Base-by-base conservation (phyloP, 495 filamentous ascomycete genomes). In the Bryoglossum gracile region DNA sequence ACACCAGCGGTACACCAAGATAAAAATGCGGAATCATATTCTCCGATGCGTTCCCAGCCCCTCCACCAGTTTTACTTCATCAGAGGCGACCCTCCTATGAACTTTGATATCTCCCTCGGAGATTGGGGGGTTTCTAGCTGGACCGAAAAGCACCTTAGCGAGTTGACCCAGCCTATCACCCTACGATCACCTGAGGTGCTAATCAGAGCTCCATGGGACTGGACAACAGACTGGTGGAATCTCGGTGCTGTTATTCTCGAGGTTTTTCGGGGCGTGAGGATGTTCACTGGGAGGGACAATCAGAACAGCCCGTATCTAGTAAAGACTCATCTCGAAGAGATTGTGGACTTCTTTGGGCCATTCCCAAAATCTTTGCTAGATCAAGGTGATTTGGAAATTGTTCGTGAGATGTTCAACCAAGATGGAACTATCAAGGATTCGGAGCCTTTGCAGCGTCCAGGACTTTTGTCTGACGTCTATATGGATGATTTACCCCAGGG, bases 111-210 rank as follows among this genome's bases (percentile, higher is more conserved):
- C 28, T 45, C 54, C 6, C 54, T 65, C 0, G 55, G 55, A 30
- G 64, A 66, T 39, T 66, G 62, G 60, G 56, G 51, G 6, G 52
- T 64, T 0, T 25, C 64, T 1, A 65, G 63, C 39, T 64, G 51
- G 49, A 43, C 46, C 3, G 37, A 14, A 1, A 56, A 57, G 26
- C 62, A 62, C 25, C 60, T 65, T 2, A 55, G 38, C 2, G 55
- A 63, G 35, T 46, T 35, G 19, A 66, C 65, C 49, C 59, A 67
- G 21, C 56, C 62, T 19, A 48, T 64, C 10, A 36, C 49, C 4
- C 57, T 65, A 3, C 52, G 61, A 2, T 45, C 62, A 3, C 61
- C 64, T 0, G 62, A 65, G 42, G 59, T 65, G 10, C 51, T 67
- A 8, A 57, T 64, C 18, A 34, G 30, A 19, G 64, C 62, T 4